Conservation (phyloP, 2,329 filamentous ascomycete species). For the Claviceps sp. region DNA sequence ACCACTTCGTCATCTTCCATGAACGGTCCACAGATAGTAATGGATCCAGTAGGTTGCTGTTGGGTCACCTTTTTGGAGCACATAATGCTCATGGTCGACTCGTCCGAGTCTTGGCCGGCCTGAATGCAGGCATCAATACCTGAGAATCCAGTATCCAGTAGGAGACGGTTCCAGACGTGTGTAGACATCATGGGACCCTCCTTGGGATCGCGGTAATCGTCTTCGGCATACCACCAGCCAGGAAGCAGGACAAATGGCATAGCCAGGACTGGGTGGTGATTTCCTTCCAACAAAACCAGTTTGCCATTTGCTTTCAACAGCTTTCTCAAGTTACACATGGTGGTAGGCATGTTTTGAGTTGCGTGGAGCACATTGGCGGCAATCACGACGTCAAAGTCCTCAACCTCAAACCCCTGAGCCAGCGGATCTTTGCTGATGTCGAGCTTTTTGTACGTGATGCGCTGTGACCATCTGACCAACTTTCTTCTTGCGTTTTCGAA, state of each 20-base stretch:
- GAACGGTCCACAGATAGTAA: conserved; percentile 3
- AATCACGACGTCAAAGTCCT: conserved; percentile 25
- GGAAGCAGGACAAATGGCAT: conserved; percentile 6
- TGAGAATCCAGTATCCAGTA: conserved; percentile 5
- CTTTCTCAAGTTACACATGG: conserved; percentile 7
- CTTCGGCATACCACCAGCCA: conserved; percentile 5
- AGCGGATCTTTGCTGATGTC: conserved; percentile 14
- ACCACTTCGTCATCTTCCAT: conserved; percentile 1
- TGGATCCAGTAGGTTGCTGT: not conserved
- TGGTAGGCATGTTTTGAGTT: conserved; percentile 15
- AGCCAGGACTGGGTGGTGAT: not conserved
- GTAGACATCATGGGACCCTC: conserved; percentile 2
- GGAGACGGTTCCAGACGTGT: conserved; percentile 3
- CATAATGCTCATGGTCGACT: conserved; percentile 1
- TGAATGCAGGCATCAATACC: conserved; percentile 4
- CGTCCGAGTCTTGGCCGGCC: not conserved
- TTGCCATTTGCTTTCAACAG: conserved; percentile 8
- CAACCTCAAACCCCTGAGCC: conserved; percentile 18
- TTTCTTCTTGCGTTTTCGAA: conserved; percentile 22
- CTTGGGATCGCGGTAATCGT: conserved; percentile 3
- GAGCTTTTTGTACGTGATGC: conserved; percentile 12
- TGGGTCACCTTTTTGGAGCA: not conserved
- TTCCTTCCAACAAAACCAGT: conserved; percentile 6
- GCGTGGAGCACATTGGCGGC: conserved; percentile 26
- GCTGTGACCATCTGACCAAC: conserved; percentile 13